Base-by-base conservation (phyloP, 1,284 basidiomycete species). In the Stereum hirsutum region DNA sequence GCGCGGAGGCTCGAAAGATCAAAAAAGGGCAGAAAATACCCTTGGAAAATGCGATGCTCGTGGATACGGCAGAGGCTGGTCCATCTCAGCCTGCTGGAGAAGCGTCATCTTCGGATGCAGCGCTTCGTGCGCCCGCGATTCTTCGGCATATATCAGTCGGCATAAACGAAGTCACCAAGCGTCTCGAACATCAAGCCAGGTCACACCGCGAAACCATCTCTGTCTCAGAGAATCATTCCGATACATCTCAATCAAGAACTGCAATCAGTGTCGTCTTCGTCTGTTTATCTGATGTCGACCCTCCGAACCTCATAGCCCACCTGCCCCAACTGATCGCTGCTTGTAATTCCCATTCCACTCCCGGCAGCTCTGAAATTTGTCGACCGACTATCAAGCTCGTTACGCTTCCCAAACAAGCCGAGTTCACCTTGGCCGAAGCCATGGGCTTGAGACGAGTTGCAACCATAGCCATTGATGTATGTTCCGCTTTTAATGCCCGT, bases 91-190 rank as follows among this genome's bases (percentile, higher is more conserved):
- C 19, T 21, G 23, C 12, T 35, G 38, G 30, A 11, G n/a, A 31
- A 25, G 28, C 28, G 15, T 10, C 42, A 42, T 32, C 19, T 7
- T 27, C 23, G 27, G 32, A 23, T 33, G 45, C 4, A 17, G 52
- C 8, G n/a, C 31, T 14, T 21, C 33, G 53, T 33, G 49, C 55
- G 14, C 76, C 77, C 2, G 48, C 58, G 7, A 59, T 79, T 20
- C 59, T 80, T 11, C 50, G 68, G 10, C 73, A 83, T 55, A 51
- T 87, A 32, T 64, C 73, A 1, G 58, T 84, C 34, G 90, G 90
- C 10, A 82, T 93, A 51, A 94, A 92, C 54, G 70, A 79, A 54
- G 84, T 90, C 6, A 88, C 89, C 19, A 86, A 79, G 59, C 65
- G 66, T 15, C 66, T 94, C 10, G 90, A 94, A 60, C 51, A 46